Evolutionary conservation across 2,329 filamentous ascomycete species (phyloP).

Genomic region (Trichoderma simmonsii): DNA sequence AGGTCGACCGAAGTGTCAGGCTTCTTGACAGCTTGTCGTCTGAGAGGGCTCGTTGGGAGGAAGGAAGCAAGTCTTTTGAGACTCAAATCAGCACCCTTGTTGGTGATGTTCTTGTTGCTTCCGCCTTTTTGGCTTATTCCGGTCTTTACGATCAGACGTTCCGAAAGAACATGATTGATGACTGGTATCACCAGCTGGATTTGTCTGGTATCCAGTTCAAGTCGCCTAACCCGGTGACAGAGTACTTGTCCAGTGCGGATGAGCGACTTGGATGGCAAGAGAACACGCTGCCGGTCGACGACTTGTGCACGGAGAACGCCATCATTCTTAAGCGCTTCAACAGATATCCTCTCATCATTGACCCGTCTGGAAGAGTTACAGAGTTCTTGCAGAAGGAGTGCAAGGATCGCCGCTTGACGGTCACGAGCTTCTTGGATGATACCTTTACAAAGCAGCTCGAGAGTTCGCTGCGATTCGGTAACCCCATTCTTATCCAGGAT

Average conservation of each 20-base stretch:
- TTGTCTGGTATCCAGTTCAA: conserved; percentile 94
- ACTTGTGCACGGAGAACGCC: conserved; percentile 97
- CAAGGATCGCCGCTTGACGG: conserved; percentile 87
- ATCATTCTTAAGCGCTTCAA: conserved; percentile 98
- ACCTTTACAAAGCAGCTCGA: conserved; percentile 98
- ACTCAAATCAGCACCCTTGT: conserved; percentile 96
- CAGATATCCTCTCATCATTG: conserved; percentile 95
- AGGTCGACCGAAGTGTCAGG: conserved; percentile 93
- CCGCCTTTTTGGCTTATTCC: conserved; percentile 93
- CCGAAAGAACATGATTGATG: conserved; percentile 95
- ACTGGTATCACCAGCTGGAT: conserved; percentile 91
- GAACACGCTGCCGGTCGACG: conserved; percentile 88
- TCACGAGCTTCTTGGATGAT: conserved; percentile 97
- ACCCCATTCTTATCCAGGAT: conserved; percentile 97
- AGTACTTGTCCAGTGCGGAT: conserved; percentile 95
- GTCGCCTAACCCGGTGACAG: conserved; percentile 87
- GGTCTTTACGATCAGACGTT: conserved; percentile 98
- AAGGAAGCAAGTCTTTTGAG: conserved; percentile 96
- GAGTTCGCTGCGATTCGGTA: conserved; percentile 94
- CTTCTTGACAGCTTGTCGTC: conserved; percentile 93
- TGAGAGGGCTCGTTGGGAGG: conserved; percentile 90
- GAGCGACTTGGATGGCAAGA: conserved; percentile 94
- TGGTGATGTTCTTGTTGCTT: conserved; percentile 92
- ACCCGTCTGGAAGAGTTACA: conserved; percentile 89
- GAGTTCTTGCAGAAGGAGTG: conserved; percentile 95